Evolutionary conservation across 352 stramenopile genomes (phyloP), one percentile per base, ranked within the genome.

Genomic region (Phytophthora ohioensis): DNA sequence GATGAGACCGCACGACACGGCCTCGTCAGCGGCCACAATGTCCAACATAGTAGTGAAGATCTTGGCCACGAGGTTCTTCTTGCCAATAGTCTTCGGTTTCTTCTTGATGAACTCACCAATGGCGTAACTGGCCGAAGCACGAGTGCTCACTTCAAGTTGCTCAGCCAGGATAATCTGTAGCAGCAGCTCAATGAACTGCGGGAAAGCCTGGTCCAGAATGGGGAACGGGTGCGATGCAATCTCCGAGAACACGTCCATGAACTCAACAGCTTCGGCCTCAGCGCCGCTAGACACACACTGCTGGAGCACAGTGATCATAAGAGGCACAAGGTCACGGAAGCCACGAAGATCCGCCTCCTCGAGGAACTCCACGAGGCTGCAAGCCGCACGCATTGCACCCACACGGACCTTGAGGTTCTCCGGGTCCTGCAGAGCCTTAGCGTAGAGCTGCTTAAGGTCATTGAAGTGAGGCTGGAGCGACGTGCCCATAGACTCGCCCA

Each of bases 401-500:
- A 95, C 87, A 57, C 89, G 89, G 21, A 96, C 89, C 67, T 92
- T 91, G 31, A 96, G 78, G 69, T 80, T 91, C 64, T 95, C 81
- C 5, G 84, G 78, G 71, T 96, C 89, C 67, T 95, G 88, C 30
- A 96, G 67, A 17, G 74, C 87, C 31, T 76, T 82, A 11, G 77
- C 79, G 65, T 88, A 96, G 13, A 96, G 72, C 48, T 78, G 67
- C 80, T 96, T 96, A 46, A 96, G 82, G 65, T 91, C 85, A 54
- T 69, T 76, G 57, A 96, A 95, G 73, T 94, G 85, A 46, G 88
- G 85, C 80, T 95, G 85, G 34, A 96, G 79, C 47, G 86, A 74
- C 41, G 85, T 92, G 57, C 91, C 95, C 78, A 99, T 96, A 36
- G 91, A 93, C 61, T 98, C 94, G 17, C 92, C 96, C 69, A 99